Conservation (phyloP, 2,329 filamentous ascomycete genomes). For the Teratosphaeria zuluensis region DNA sequence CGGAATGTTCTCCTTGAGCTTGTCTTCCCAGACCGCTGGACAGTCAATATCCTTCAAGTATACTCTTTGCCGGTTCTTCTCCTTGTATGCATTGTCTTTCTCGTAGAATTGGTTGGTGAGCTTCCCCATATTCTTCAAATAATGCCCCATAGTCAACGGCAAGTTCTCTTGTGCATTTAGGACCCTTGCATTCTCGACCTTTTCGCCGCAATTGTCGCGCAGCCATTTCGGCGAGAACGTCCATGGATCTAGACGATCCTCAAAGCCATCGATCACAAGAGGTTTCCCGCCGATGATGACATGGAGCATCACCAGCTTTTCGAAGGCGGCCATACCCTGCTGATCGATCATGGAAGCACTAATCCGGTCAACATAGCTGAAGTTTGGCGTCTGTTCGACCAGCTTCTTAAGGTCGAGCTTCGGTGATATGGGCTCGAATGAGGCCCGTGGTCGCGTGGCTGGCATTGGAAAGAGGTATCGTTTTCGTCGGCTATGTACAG, state of each 20-base stretch:
- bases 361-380: conserved; percentile 76
- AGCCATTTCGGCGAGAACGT: conserved; percentile 79
- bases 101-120: conserved; percentile 69
- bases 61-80: conserved; percentile 71
- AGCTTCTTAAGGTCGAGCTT: conserved; percentile 68
- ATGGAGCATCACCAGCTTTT: conserved; percentile 73
- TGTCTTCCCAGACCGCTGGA: conserved; percentile 73
- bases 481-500: not conserved
- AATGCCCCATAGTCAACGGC: conserved; percentile 80
- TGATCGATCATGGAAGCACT: conserved; percentile 67
- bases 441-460: conserved; percentile 67
- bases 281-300: conserved; percentile 80
- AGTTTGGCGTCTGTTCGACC: conserved; percentile 71
- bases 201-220: conserved; percentile 65
- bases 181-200: conserved; percentile 77
- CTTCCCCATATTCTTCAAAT: conserved; percentile 75
- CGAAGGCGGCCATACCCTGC: conserved; percentile 69
- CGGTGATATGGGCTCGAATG: conserved; percentile 84
- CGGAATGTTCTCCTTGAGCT: conserved; percentile 68
- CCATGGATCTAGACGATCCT: conserved; percentile 61
- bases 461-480: conserved; percentile 50
- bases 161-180: conserved; percentile 63
- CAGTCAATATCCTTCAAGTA: conserved; percentile 98
- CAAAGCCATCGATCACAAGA: conserved; percentile 82
- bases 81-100: conserved; percentile 62